Evolutionary conservation across 1,139 yeast species (phyloP), one percentile per base, ranked within the genome.

Genomic region (Nakaseomyces kungkrabaensis): DNA sequence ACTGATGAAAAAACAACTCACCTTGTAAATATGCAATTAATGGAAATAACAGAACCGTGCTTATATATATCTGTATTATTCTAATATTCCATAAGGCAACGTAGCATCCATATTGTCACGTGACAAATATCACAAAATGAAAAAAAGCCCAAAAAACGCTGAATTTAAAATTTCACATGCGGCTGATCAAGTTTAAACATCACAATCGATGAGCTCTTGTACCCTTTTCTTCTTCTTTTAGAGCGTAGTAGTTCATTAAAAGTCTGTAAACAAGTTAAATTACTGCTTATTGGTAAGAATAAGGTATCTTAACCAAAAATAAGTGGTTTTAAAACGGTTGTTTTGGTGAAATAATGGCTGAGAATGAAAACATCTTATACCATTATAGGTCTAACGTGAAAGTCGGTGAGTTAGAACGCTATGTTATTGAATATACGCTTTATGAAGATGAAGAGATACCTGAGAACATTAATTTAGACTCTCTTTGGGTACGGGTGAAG

Each of bases 401-500:
- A 50, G 75, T 79, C 4, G 87, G 86, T 1, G 81, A 79, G 52
- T 60, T 80, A 2, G 75, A 75, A 55, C 69, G 86, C 29, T 77
- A 69, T 54, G 55, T 66, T 4, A 65, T 78, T 36, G 67, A 72
- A 4, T 75, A 73, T 55, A 68, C 71, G 31, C 76, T 79, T 3
- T 58, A 67, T 37, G 62, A 59, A 22, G 58, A 56, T 13, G 57
- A 57, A 11, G 51, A 54, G 52, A 59, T 57, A 7, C 57, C 60
- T 4, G 47, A 49, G n/a, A 53, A 54, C 43, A 46, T 58, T 22
- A 48, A 52, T 36, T 47, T 60, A 48, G 54, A 57, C 10, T 65
- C 77, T 1, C 59, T 82, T 9, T 85, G 81, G 78, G 71, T 89
- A n/a, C 81, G 79, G 55, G 76, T 90, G 42, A 79, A 78, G 58